These are phyloP conservation scores for Leishmania amazonensis DNA, from an alignment of 208 protist species.

Conservation along the genomic window DNA sequence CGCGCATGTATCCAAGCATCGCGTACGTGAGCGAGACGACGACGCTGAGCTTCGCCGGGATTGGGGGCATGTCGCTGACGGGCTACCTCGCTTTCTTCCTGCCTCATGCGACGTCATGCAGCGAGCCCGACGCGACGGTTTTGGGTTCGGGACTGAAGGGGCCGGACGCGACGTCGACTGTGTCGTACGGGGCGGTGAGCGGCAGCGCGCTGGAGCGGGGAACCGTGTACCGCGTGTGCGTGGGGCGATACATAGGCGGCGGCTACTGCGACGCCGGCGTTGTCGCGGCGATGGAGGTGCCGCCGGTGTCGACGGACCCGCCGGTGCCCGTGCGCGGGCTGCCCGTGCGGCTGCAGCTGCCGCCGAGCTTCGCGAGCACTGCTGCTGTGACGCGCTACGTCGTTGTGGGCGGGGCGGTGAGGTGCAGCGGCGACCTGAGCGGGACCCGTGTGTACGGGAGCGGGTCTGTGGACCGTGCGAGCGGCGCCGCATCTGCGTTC, in stretches of 20 bases:
- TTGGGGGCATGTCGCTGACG: not conserved
- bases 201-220: not conserved
- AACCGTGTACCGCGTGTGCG: constrained; percentile 5
- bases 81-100: not conserved
- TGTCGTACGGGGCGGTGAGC: constrained; percentile 5
- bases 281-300: constrained; percentile 1
- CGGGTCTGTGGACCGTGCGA: constrained; percentile 32
- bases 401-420: not conserved
- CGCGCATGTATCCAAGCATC: constrained; percentile 26
- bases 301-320: constrained; percentile 7
- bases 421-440: constrained; percentile 11
- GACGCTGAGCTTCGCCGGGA: constrained; percentile 5
- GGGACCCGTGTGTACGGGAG: constrained; percentile 20
- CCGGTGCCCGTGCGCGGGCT: constrained; percentile 3
- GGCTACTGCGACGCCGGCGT: constrained; percentile 8
- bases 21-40: constrained; percentile 26
- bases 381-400: constrained; percentile 7
- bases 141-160: not conserved
- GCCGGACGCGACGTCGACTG: constrained; percentile 5
- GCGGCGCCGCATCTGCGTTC: constrained; percentile 24
- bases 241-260: not conserved
- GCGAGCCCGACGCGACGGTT: not conserved
- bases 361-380: constrained; percentile 3
- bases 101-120: not conserved
- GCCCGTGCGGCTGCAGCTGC: constrained; percentile 15